Base-by-base conservation (phyloP, 768 basidiomycete species). In the Chalciporus pseudorubinellus region DNA sequence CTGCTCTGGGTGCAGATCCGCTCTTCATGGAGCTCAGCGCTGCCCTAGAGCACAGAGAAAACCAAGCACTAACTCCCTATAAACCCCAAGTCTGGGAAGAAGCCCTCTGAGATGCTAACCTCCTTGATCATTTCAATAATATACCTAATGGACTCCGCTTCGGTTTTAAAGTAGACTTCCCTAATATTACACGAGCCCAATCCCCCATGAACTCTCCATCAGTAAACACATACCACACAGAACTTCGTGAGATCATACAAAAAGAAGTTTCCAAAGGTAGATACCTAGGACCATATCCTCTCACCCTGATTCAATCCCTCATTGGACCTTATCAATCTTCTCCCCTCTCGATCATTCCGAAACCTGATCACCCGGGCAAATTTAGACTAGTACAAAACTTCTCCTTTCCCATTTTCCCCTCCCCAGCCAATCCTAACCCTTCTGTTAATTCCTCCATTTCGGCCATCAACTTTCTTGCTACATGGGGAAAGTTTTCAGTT, bases 321-420 rank as follows among this genome's bases (percentile, higher is more conserved):
- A 49, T 64, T 6, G 57, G 62, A 14, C 60, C 53, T 22, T 61
- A 58, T 42, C 59, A 63, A 38, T 47, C 57, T 0, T 60, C 61
- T 14, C 61, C 57, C 3, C 38, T 60, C 3, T 58, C 55, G 26
- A 52, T 63, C 14, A 57, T 57, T n/a, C 62, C 59, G 2, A 63
- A 63, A 41, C 51, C 59, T 4, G 56, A 51, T 2, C 21, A 41
- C 3, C 53, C 49, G 3, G 55, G 51, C 18, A 55, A 57, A n/a
- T 56, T 43, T n/a, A 50, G 59, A 3, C 40, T 56, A 22, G 38
- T 60, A 2, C 58, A 63, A 45, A 63, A 63, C 29, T 57, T 49
- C 20, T 63, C 59, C 20, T 63, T 59, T 34, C 56, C 43, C 8
- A 24, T 24, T 3, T 16, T 8, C 10, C 12, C 14, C 38, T 19